A percentile compares a stretch with the other conserved stretches of the same genome.
These are phyloP conservation scores for Rosa multiflora DNA, from an alignment of 306 rosid species.

Conservation along the genomic window DNA sequence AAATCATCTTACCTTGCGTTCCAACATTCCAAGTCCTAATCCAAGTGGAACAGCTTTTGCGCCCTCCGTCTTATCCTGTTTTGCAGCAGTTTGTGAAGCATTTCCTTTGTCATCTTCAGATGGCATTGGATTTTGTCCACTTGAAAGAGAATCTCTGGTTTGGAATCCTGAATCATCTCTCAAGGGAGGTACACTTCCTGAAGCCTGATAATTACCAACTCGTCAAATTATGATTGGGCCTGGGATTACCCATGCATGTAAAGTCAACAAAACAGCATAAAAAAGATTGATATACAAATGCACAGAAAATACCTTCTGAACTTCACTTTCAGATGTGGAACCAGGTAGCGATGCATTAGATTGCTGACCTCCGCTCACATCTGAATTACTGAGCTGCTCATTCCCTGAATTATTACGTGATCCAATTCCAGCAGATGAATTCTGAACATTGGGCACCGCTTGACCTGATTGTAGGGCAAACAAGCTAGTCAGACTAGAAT, in stretches of 20 bases:
- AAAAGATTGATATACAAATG: slow-evolving; percentile 15
- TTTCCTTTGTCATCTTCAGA: slow-evolving; percentile 39
- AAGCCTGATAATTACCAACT: slow-evolving; percentile 33
- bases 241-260: slow-evolving; percentile 26
- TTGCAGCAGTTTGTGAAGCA: slow-evolving; percentile 40
- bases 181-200: slow-evolving; percentile 41
- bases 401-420: slow-evolving; percentile 31
- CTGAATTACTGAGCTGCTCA: slow-evolving; percentile 42
- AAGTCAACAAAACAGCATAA: slow-evolving; percentile 7
- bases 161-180: slow-evolving; percentile 48
- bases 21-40: slow-evolving; percentile 76
- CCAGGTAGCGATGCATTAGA: slow-evolving; percentile 36
- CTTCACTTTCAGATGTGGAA: slow-evolving; percentile 40
- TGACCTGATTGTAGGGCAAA: slow-evolving; percentile 50
- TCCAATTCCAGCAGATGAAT: slow-evolving; percentile 49
- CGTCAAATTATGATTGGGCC: slow-evolving; percentile 34
- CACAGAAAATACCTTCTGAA: slow-evolving; percentile 41
- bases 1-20: slow-evolving; percentile 61
- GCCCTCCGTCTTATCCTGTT: slow-evolving; percentile 42
- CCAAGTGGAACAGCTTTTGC: slow-evolving; percentile 78
- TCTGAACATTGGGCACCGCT: slow-evolving; percentile 40
- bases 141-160: slow-evolving; percentile 40
- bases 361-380: slow-evolving; percentile 33
- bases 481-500: slow-evolving; percentile 18
- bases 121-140: slow-evolving; percentile 41